A percentile compares a stretch with the other conserved stretches of the same genome.
phyloP scores from a whole-genome alignment of 495 filamentous ascomycete species.

The Penicillium nucicola region DNA sequence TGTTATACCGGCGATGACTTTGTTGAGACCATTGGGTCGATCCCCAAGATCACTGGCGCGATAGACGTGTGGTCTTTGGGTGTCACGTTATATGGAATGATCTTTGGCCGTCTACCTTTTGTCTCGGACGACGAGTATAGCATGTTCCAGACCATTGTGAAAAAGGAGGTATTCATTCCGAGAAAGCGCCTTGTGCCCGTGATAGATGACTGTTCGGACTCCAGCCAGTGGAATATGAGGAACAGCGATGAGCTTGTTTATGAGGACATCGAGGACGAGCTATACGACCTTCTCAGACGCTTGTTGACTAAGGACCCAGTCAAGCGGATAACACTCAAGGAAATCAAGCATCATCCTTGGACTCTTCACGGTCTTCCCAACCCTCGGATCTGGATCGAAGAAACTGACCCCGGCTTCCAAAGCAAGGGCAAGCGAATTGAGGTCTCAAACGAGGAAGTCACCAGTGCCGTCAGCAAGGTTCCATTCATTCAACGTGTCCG shows the following conservation, averaged over 20 bases:
- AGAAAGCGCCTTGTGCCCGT: constrained; percentile 74
- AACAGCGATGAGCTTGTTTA: constrained; percentile 72
- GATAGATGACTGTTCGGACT: constrained; percentile 50
- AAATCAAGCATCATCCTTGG: constrained; percentile 97
- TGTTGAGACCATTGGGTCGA: constrained; percentile 40
- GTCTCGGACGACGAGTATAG: constrained; percentile 85
- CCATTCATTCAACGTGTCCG: constrained; percentile 73
- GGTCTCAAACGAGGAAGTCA: constrained; percentile 86
- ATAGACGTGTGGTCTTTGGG: constrained; percentile 98
- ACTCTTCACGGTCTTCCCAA: constrained; percentile 77
- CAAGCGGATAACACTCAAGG: constrained; percentile 80
- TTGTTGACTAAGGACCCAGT: constrained; percentile 87
- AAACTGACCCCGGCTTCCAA: constrained; percentile 81
- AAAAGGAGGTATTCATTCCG: constrained; percentile 86
- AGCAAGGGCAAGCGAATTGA: constrained; percentile 87
- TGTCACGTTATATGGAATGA: constrained; percentile 91
- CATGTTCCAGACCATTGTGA: constrained; percentile 86
- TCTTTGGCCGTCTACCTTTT: constrained; percentile 92
- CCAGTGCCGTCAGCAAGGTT: constrained; percentile 83
- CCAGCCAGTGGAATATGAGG: constrained; percentile 39
- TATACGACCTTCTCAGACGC: constrained; percentile 75
- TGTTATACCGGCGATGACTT: constrained; percentile 68
- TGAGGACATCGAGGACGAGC: constrained; percentile 78
- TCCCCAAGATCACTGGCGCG: constrained; percentile 58
- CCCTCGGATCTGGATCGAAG: constrained; percentile 78